These are phyloP conservation scores for Tuber borchii DNA, from an alignment of 495 filamentous ascomycete genomes.

Conservation along the genomic window DNA sequence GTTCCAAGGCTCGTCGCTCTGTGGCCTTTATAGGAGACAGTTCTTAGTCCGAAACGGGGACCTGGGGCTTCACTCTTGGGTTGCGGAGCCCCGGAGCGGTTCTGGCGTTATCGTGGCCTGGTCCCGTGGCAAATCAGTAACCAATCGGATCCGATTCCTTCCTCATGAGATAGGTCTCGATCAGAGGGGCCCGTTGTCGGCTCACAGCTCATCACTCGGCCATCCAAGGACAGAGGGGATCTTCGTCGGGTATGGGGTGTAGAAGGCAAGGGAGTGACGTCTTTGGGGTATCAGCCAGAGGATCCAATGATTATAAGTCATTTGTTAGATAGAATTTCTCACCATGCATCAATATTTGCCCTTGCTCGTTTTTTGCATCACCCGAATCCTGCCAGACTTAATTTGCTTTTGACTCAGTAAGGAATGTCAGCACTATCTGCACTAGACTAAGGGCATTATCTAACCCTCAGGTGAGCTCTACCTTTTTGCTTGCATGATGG, in stretches of 20 bases:
- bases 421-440: background rate
- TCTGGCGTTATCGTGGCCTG: background rate
- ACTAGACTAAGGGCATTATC: background rate
- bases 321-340: background rate
- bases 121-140: background rate
- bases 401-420: background rate
- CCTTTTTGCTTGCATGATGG: background rate
- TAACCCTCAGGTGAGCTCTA: background rate
- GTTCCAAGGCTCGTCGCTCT: background rate
- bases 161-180: background rate
- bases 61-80: background rate
- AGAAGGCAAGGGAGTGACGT: background rate
- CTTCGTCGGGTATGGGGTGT: background rate
- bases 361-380: background rate
- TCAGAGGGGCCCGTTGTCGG: background rate
- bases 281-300: background rate
- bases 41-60: background rate
- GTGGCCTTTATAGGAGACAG: background rate
- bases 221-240: background rate
- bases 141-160: background rate
- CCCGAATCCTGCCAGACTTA: background rate
- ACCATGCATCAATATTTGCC: slow-evolving; percentile 3
- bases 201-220: background rate
- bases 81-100: background rate
- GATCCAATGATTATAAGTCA: background rate